Evolutionary conservation across 2,329 filamentous ascomycete genomes (phyloP), one percentile per base, ranked within the genome.

Genomic region (Pyrenophora graminea): DNA sequence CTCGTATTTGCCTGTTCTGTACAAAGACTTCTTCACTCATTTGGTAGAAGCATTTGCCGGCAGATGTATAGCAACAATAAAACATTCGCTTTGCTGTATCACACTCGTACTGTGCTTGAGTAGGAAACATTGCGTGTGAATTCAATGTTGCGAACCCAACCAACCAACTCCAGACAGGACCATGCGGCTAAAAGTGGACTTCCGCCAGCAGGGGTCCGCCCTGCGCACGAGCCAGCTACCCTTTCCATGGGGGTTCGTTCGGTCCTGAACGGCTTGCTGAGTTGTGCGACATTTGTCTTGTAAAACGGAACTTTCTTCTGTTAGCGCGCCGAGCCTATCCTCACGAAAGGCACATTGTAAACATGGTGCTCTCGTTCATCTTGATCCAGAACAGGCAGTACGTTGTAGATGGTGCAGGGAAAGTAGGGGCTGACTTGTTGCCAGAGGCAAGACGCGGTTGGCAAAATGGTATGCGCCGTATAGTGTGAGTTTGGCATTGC

Each of bases 401-500:
- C 15, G 44, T 45, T 12, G 6, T 10, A 5, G 19, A 31, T 19
- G 6, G 15, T 12, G 8, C 21, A 23, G 32, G 34, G 42, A 43
- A 44, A 15, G 32, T 13, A 6, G 23, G 25, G 30, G 10, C 27
- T 30, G 27, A 30, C 27, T 30, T 39, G 25, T 21, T 36, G 27
- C 17, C 63, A 97, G 93, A 83, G 94, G 94, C 78, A 99, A 99
- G 81, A 99, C 94, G 66, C 89, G 94, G 66, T 84, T 99, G 60
- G 94, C 94, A 61, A 99, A 99, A 80, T 99, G 93, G 93, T 99
- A 99, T 81, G 90, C 89, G 63, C 93, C 94, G 56, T 99, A 97
- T 80, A 95, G 87, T 77, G 82, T 84, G 74, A 73, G 80, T 73
- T 39, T 30, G 10, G 27, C 30, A 32, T 38, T 31, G 27, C 15